Conservation (phyloP, 2,329 filamentous ascomycete genomes). For the Colletotrichum musae region DNA sequence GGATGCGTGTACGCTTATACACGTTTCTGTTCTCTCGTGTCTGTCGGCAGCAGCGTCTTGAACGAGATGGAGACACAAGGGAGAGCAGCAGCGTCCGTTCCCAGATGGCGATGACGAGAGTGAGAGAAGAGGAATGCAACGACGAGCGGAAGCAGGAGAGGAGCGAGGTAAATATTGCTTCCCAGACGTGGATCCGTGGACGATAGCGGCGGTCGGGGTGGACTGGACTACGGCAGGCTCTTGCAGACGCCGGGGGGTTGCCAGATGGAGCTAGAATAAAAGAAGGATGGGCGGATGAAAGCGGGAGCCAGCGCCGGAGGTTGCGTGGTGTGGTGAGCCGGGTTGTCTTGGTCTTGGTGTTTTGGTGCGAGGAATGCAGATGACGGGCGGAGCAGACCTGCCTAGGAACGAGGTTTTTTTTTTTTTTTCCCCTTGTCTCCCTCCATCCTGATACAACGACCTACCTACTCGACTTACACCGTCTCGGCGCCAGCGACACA, state of each 20-base stretch:
- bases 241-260: constrained; percentile 32
- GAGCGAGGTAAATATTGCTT: constrained; percentile 36
- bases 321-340: constrained; percentile 23
- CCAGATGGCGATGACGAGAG: constrained; percentile 29
- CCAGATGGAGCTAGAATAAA: constrained; percentile 33
- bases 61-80: constrained; percentile 12
- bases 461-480: constrained; percentile 32
- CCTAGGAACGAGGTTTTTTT: background rate
- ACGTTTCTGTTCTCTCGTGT: constrained; percentile 34
- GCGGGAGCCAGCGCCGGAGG: constrained; percentile 28
- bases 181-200: constrained; percentile 33
- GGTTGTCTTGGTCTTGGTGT: constrained; percentile 21
- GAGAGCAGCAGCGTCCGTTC: constrained; percentile 24
- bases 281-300: constrained; percentile 36
- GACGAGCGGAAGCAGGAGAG: constrained; percentile 34
- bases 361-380: constrained; percentile 37
- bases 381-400: constrained; percentile 25
- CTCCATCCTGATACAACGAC: constrained; percentile 12
- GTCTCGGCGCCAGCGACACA: constrained; percentile 30
- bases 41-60: constrained; percentile 30
- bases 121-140: constrained; percentile 33
- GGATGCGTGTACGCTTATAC: constrained; percentile 36
- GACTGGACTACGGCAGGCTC: constrained; percentile 19
- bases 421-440: background rate
- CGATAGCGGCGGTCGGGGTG: constrained; percentile 37